Evolutionary conservation across 306 rosid species (phyloP).

Genomic region (Sesbania bispinosa): DNA sequence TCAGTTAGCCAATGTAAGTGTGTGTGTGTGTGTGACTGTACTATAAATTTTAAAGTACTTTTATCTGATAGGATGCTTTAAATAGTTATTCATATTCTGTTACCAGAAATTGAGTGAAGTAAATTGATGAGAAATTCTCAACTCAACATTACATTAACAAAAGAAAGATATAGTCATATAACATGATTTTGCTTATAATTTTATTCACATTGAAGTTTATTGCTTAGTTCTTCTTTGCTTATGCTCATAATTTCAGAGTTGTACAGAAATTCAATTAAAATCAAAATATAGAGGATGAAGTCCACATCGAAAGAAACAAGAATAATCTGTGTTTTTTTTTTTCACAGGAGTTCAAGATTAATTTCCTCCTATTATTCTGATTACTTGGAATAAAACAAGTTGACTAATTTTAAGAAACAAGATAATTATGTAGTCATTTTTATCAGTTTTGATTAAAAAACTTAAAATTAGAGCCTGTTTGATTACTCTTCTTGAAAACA

Average conservation of each 20-base stretch:
- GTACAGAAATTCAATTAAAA: not conserved
- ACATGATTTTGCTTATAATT: not conserved
- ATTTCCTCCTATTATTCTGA: not conserved
- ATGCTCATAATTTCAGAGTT: not conserved
- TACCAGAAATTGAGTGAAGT: no score
- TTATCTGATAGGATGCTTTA: not conserved
- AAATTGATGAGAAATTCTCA: no score
- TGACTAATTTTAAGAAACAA: conserved; percentile 2
- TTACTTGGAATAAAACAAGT: not conserved
- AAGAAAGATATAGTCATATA: not conserved
- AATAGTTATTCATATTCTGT: not conserved
- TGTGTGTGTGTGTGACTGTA: no score
- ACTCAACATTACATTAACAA: not conserved
- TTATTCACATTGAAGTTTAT: not conserved
- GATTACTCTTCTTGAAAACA: no score
- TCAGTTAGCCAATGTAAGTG: conserved; percentile 42
- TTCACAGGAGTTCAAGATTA: not conserved
- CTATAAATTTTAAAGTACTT: not conserved
- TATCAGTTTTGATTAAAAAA: no score
- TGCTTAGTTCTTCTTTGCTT: not conserved
- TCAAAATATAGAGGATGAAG: not conserved
- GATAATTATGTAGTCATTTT: not conserved
- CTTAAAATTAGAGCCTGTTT: no score
- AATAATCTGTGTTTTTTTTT: not conserved
- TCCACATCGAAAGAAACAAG: not conserved